Conservation (phyloP, 805 yeast genomes). For the Scheffersomyces lignosus region DNA sequence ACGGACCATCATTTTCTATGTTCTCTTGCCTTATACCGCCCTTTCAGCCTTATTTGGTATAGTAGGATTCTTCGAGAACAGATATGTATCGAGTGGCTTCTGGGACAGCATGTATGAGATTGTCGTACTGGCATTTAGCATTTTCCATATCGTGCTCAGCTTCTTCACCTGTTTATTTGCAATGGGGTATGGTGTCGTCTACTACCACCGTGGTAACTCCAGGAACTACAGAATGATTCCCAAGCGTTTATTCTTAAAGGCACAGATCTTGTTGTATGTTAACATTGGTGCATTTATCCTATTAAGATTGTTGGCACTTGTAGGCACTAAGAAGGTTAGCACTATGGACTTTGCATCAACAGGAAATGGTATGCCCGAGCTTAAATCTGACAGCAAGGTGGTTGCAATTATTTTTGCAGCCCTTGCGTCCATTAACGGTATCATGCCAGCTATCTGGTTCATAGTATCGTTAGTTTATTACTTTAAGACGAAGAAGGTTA, state of each 20-base stretch:
- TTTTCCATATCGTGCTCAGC: conserved; percentile 6
- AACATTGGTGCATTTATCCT: neutral
- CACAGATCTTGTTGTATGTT: conserved; percentile 5
- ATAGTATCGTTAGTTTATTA: conserved; percentile 18
- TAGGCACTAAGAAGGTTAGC: too few species aligned
- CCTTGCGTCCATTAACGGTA: neutral
- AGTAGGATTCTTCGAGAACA: conserved; percentile 11
- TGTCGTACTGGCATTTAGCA: neutral
- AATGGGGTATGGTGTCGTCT: conserved; percentile 38
- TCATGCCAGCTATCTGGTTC: conserved; percentile 14
- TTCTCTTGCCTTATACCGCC: conserved; percentile 19
- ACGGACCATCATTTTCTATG: conserved; percentile 25
- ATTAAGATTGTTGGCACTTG: neutral
- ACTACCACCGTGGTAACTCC: conserved; percentile 22
- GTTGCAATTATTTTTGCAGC: neutral
- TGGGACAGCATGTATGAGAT: too few species aligned
- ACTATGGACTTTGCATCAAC: neutral
- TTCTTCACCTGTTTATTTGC: conserved; percentile 24
- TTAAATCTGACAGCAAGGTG: neutral
- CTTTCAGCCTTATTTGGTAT: neutral
- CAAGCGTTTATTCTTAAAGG: conserved; percentile 4
- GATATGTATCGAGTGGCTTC: conserved; percentile 7
- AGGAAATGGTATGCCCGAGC: neutral
- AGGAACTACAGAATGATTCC: conserved; percentile 26
- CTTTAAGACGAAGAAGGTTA: conserved; percentile 25